These are phyloP conservation scores for Penicillium sp. DNA, from an alignment of 2,329 filamentous ascomycete species.

Conservation along the genomic window DNA sequence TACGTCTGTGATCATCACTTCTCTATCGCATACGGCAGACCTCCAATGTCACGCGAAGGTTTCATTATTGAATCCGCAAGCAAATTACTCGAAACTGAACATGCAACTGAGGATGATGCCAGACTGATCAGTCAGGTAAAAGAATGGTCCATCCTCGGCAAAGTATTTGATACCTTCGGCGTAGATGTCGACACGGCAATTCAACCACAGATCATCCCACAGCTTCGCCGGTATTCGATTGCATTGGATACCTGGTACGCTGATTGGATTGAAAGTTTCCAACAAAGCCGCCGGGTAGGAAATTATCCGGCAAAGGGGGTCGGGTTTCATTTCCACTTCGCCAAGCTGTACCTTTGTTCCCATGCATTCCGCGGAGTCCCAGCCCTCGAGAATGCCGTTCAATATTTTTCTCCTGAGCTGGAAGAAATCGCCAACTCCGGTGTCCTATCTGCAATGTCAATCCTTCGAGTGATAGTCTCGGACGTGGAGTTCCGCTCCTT, in stretches of 20 bases:
- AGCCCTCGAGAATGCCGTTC: conserved; percentile 5
- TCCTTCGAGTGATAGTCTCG: conserved; percentile 38
- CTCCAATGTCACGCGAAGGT: conserved; percentile 40
- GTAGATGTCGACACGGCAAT: conserved; percentile 35
- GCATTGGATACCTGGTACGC: conserved; percentile 26
- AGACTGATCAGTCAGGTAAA: conserved; percentile 41
- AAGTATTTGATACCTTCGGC: conserved; percentile 39
- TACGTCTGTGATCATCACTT: conserved; percentile 46
- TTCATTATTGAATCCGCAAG: conserved; percentile 32
- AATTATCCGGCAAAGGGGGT: conserved; percentile 53
- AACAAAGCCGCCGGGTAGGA: conserved; percentile 44
- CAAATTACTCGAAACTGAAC: conserved; percentile 29
- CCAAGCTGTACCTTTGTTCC: conserved; percentile 51
- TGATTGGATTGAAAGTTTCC: conserved; percentile 25
- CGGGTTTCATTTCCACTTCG: conserved; percentile 51
- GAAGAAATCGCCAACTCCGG: conserved; percentile 42
- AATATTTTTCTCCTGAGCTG: conserved; percentile 33
- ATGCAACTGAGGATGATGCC: conserved; percentile 38
- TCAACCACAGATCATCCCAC: conserved; percentile 16
- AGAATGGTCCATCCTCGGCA: conserved; percentile 36
- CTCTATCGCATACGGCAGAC: conserved; percentile 41
- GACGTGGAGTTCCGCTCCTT: conserved; percentile 40
- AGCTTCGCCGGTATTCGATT: conserved; percentile 25
- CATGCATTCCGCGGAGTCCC: conserved; percentile 46
- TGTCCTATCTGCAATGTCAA: conserved; percentile 40